Conservation (phyloP, 225 moss, liverwort and hornwort species). For the Pseudisothecium myosuroides region DNA sequence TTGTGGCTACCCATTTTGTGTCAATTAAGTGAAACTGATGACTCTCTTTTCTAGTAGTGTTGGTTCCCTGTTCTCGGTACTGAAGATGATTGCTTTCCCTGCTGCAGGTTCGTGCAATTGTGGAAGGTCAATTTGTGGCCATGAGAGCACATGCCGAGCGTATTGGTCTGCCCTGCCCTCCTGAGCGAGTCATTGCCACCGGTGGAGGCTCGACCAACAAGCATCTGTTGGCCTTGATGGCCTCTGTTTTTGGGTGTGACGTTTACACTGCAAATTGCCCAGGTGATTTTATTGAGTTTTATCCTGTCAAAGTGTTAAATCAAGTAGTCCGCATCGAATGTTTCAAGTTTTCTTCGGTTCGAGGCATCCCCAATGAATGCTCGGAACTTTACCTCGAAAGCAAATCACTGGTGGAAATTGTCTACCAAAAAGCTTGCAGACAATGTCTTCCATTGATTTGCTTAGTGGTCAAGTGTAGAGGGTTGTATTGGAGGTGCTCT, state of each 20-base stretch:
- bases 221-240: constrained; percentile 55
- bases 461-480: neutral
- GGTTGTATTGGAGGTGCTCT: neutral
- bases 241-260: constrained; percentile 65
- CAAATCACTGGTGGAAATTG: neutral
- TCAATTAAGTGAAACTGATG: neutral
- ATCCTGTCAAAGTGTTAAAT: neutral
- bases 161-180: constrained; percentile 66
- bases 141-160: constrained; percentile 78
- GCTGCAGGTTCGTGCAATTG: constrained; percentile 65
- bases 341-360: neutral
- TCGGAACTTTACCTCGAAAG: neutral
- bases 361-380: neutral
- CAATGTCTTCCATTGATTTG: neutral
- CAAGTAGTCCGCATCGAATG: neutral
- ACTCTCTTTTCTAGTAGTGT: neutral
- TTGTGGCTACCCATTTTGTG: no score
- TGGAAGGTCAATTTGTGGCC: constrained; percentile 84
- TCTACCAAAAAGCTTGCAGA: neutral
- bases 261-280: constrained; percentile 62
- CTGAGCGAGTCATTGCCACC: constrained; percentile 82
- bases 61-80: neutral
- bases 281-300: constrained; percentile 18
- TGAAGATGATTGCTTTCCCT: neutral
- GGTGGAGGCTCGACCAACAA: constrained; percentile 84